Percentiles rank a stretch among this genome's conserved stretches.
Conservation (phyloP, 306 rosid species). For the Cercis canadensis region DNA sequence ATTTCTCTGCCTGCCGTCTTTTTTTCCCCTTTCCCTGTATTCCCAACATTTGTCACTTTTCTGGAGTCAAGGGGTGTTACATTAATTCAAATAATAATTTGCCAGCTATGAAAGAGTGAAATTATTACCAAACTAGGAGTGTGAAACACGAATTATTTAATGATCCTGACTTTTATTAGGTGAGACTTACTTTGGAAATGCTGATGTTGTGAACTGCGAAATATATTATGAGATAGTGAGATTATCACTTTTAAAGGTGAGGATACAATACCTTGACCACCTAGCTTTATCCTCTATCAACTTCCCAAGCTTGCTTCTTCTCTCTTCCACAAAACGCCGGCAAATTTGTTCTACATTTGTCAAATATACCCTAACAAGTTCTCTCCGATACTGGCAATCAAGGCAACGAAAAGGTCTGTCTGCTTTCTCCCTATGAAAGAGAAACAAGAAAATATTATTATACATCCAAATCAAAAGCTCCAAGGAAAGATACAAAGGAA, state of each 20-base stretch:
- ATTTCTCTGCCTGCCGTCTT: constrained; percentile 15
- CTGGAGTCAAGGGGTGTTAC: constrained; percentile 23
- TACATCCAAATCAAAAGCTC: constrained; percentile 27
- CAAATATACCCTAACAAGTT: constrained; percentile 97
- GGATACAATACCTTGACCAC: constrained; percentile 85
- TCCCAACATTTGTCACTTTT: constrained; percentile 16
- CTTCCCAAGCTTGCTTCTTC: constrained; percentile 88
- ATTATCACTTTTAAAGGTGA: constrained; percentile 21
- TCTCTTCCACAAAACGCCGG: constrained; percentile 98
- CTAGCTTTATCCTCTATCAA: constrained; percentile 92
- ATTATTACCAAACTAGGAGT: constrained; percentile 6
- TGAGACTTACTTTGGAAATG: constrained; percentile 20
- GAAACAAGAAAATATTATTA: constrained; percentile 38
- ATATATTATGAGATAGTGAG: constrained; percentile 9
- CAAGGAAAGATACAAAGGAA: constrained; percentile 21
- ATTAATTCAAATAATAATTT: constrained; percentile 12
- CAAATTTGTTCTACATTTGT: constrained; percentile 98
- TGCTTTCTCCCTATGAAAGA: constrained; percentile 84
- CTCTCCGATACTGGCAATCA: constrained; percentile 97
- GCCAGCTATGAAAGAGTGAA: neutral
- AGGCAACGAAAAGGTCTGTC: constrained; percentile 98
- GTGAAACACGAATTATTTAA: constrained; percentile 13
- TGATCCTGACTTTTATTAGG: constrained; percentile 27
- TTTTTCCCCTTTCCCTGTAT: constrained; percentile 8
- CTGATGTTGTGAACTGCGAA: constrained; percentile 4